Percentiles rank a stretch among this genome's conserved stretches.
These are phyloP conservation scores for Quercus dentata DNA, from an alignment of 306 rosid genomes.

Conservation along the genomic window DNA sequence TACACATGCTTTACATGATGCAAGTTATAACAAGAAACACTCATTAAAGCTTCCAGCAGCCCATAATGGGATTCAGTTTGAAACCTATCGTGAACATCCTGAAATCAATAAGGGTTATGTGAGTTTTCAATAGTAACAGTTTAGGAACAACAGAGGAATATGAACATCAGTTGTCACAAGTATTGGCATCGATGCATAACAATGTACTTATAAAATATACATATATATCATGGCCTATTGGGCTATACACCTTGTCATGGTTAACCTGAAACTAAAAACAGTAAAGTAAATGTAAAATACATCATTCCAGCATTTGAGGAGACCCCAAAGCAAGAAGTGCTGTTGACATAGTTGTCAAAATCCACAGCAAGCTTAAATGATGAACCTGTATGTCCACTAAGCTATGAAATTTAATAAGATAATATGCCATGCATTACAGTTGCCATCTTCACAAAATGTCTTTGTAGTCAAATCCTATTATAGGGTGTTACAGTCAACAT, in stretches of 20 bases:
- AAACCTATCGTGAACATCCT: conserved; percentile 58
- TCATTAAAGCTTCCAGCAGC: conserved; percentile 85
- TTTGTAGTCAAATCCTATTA: neutral
- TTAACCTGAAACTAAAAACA: neutral
- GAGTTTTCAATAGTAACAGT: neutral
- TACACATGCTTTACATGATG: conserved; percentile 83
- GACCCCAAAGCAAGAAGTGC: neutral
- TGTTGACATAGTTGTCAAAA: neutral
- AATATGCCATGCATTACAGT: neutral
- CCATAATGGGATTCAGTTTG: conserved; percentile 62
- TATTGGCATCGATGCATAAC: too few species aligned
- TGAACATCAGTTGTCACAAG: neutral
- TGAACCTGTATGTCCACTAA: neutral
- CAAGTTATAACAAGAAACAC: conserved; percentile 80
- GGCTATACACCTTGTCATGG: neutral
- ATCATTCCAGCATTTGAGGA: neutral
- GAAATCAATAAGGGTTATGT: conserved; percentile 25
- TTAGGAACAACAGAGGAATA: neutral
- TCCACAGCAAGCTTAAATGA: neutral
- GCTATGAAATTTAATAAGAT: neutral
- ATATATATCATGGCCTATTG: neutral
- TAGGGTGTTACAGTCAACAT: neutral
- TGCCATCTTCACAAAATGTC: neutral
- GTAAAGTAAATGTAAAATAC: neutral
- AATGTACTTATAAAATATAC: too few species aligned